Conservation (phyloP, 768 basidiomycete species). For the Ephemerocybe angulata region DNA sequence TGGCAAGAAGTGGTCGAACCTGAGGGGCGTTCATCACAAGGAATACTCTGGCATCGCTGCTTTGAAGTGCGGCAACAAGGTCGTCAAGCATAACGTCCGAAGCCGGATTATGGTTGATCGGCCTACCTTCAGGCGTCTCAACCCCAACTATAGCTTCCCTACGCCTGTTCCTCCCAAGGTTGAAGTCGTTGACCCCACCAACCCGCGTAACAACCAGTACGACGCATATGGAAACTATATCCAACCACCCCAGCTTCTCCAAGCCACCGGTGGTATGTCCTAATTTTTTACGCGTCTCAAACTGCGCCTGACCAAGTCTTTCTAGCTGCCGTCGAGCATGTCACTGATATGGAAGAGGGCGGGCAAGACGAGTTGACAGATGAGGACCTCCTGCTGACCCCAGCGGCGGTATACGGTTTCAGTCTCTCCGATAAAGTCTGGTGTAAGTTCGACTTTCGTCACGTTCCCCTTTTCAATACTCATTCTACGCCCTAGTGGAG, state of each 20-base stretch:
- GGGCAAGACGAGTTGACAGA: conserved; percentile 39
- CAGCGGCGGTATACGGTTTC: conserved; percentile 60
- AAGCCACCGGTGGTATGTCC: conserved; percentile 6
- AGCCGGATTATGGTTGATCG: conserved; percentile 62
- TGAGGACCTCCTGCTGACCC: conserved; percentile 52
- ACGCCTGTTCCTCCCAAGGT: conserved; percentile 27
- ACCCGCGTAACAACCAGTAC: background rate
- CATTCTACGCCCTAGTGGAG: conserved; percentile 51
- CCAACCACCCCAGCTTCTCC: conserved; percentile 1
- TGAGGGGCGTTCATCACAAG: conserved; percentile 55
- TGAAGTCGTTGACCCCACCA: conserved; percentile 10
- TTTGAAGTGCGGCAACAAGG: conserved; percentile 29
- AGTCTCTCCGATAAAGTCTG: conserved; percentile 57
- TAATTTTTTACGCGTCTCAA: conserved; percentile 2
- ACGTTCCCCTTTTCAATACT: background rate
- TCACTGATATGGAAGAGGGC: conserved; percentile 18
- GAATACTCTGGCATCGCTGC: conserved; percentile 54
- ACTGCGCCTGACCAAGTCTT: background rate
- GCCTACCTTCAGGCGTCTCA: conserved; percentile 50
- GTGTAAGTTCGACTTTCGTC: conserved; percentile 35
- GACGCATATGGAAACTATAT: conserved; percentile 23
- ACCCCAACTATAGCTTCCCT: conserved; percentile 49
- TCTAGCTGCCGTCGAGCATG: conserved; percentile 14
- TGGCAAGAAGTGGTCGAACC: conserved; percentile 53
- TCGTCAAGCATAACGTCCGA: conserved; percentile 51